phyloP scores from a whole-genome alignment of 495 filamentous ascomycete species.

The Aspergillus bridgeri region DNA sequence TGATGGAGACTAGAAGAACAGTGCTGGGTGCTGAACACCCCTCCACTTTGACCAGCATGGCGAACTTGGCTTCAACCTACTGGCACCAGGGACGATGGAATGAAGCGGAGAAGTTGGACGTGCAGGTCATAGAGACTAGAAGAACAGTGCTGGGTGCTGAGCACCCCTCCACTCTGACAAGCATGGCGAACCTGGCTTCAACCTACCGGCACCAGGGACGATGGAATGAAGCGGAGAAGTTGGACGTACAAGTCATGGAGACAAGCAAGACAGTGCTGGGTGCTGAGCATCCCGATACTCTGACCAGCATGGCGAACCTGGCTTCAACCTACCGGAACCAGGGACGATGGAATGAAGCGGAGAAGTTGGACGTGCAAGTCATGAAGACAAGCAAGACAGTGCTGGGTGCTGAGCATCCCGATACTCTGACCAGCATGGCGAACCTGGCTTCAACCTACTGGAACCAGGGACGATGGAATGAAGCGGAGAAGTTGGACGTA shows the following conservation, averaged over 20 bases:
- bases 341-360: conserved; percentile 31
- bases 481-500: no score
- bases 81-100: not conserved
- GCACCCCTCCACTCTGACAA: conserved; percentile 22
- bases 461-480: not conserved
- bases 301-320: conserved; percentile 30
- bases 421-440: conserved; percentile 10
- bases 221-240: not conserved
- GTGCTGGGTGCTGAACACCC: not conserved
- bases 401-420: conserved; percentile 11
- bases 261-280: conserved; percentile 3
- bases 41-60: no score
- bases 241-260: not conserved
- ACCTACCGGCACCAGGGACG: conserved; percentile 11
- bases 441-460: conserved; percentile 4
- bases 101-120: conserved; percentile 26
- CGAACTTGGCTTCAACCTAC: no score
- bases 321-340: conserved; percentile 24
- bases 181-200: conserved; percentile 22
- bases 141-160: conserved; percentile 22
- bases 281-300: conserved; percentile 18
- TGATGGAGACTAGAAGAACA: conserved; percentile 6
- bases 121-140: no score
- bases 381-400: conserved; percentile 11
- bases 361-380: conserved; percentile 13